These are phyloP conservation scores for Lepidium campestre DNA, from an alignment of 441 rosid genomes.

Conservation along the genomic window DNA sequence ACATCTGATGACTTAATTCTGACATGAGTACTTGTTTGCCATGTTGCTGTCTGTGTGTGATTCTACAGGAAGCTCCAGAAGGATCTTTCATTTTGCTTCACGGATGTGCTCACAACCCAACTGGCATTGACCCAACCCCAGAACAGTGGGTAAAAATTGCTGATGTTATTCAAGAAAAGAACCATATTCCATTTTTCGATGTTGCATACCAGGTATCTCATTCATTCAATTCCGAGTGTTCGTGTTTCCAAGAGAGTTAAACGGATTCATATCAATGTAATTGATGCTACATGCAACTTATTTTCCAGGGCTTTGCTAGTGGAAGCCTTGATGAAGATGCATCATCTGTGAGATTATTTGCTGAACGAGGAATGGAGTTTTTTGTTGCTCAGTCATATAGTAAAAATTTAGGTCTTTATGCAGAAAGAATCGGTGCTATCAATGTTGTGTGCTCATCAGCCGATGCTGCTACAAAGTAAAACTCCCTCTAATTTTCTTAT, in stretches of 20 bases:
- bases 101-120: slow-evolving; percentile 99
- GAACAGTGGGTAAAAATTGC: slow-evolving; percentile 92
- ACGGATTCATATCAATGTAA: not conserved
- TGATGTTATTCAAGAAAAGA: slow-evolving; percentile 86
- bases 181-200: slow-evolving; percentile 89
- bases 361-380: slow-evolving; percentile 82
- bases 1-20: not conserved
- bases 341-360: slow-evolving; percentile 81
- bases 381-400: slow-evolving; percentile 96
- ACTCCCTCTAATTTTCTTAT: not conserved
- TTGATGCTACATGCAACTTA: not conserved
- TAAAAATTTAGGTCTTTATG: slow-evolving; percentile 89
- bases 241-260: not conserved
- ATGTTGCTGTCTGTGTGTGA: not conserved
- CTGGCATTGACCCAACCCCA: slow-evolving; percentile 94
- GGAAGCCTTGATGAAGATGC: slow-evolving; percentile 97
- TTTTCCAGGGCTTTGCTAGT: slow-evolving; percentile 85
- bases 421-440: slow-evolving; percentile 93
- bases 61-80: slow-evolving; percentile 78
- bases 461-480: slow-evolving; percentile 81
- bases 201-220: slow-evolving; percentile 88
- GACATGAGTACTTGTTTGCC: not conserved
- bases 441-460: slow-evolving; percentile 83
- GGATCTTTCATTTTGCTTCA: slow-evolving; percentile 94
- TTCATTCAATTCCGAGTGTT: not conserved